Evolutionary conservation across 306 rosid species (phyloP).

Genomic region (peach (Prunus persica)): DNA sequence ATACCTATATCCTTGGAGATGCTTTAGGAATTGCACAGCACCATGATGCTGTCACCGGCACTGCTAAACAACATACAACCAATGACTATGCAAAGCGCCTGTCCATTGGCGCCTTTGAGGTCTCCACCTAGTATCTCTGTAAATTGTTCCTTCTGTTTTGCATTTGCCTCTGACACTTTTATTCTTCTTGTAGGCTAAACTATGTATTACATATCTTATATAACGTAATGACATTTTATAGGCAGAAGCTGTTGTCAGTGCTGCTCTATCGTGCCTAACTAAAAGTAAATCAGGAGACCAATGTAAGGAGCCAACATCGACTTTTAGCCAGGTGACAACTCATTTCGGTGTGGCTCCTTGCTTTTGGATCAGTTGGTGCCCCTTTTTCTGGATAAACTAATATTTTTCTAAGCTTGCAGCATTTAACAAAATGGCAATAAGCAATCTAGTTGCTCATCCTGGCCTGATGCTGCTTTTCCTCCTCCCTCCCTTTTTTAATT

Average conservation of each 20-base stretch:
- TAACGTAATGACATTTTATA: slow-evolving; percentile 25
- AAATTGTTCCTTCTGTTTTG: neutral
- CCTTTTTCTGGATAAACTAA: slow-evolving; percentile 1
- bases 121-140: slow-evolving; percentile 23
- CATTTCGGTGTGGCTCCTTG: too few species aligned
- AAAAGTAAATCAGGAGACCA: slow-evolving; percentile 39
- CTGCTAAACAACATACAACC: slow-evolving; percentile 85
- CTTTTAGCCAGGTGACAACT: slow-evolving; percentile 61
- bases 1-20: slow-evolving; percentile 59
- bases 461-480: slow-evolving; percentile 4
- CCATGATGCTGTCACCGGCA: slow-evolving; percentile 85
- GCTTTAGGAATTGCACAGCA: slow-evolving; percentile 86
- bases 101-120: slow-evolving; percentile 71
- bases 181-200: neutral
- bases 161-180: slow-evolving; percentile 2
- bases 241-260: slow-evolving; percentile 73
- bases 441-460: slow-evolving; percentile 5
- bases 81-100: slow-evolving; percentile 80
- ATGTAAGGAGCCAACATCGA: slow-evolving; percentile 26
- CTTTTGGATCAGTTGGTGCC: too few species aligned
- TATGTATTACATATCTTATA: neutral
- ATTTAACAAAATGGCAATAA: neutral
- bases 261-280: slow-evolving; percentile 63
- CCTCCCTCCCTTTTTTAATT: slow-evolving; percentile 5
- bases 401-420: neutral